Conservation (phyloP, 148 eudicot genomes). For the Vaccinium vitisidaea region DNA sequence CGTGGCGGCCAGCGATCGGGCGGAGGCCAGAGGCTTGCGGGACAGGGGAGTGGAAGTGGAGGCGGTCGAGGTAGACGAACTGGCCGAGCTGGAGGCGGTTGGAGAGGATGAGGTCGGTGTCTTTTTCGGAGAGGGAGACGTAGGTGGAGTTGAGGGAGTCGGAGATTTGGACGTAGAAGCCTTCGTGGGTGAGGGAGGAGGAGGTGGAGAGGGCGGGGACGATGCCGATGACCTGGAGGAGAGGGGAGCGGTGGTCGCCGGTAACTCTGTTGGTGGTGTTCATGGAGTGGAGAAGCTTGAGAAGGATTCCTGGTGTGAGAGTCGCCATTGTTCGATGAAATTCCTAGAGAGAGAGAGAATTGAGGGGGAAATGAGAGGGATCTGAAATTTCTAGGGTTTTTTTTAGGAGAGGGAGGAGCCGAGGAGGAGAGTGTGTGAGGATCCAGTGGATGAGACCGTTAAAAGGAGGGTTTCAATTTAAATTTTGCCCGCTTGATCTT, state of each 20-base stretch:
- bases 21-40: constrained; percentile 63
- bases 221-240: constrained; percentile 83
- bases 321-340: constrained; percentile 55
- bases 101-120: constrained; percentile 66
- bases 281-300: constrained; percentile 85
- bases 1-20: constrained; percentile 65
- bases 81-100: constrained; percentile 87
- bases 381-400: background rate
- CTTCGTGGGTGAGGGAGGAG: constrained; percentile 57
- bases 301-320: constrained; percentile 81
- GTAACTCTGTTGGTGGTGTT: constrained; percentile 63
- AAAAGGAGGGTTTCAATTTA: constrained; percentile 25
- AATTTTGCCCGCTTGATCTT: constrained; percentile 25
- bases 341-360: background rate
- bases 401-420: background rate
- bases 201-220: constrained; percentile 53
- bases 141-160: constrained; percentile 87
- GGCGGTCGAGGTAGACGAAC: constrained; percentile 70
- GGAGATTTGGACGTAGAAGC: constrained; percentile 74
- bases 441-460: constrained; percentile 25
- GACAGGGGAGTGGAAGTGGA: constrained; percentile 46
- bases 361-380: background rate
- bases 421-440: background rate
- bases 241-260: constrained; percentile 86
- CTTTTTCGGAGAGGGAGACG: constrained; percentile 61